Evolutionary conservation across 202 grass and related monocot genomes (phyloP).

Genomic region (Bolboschoenoplectus hybrid): DNA sequence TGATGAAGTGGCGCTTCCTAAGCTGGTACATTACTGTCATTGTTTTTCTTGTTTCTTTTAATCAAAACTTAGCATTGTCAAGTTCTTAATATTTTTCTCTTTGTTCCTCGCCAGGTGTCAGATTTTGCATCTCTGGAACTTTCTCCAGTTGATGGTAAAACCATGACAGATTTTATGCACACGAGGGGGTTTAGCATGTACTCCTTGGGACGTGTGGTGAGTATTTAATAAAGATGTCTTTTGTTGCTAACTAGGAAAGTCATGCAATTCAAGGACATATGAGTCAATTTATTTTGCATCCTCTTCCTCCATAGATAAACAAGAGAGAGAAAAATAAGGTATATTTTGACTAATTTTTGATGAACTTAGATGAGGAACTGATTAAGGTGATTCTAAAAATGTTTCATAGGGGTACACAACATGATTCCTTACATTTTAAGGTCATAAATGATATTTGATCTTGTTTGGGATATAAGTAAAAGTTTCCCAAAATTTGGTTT

Average conservation of each 20-base stretch:
- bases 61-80: constrained; percentile 19
- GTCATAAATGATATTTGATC: background rate
- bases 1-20: constrained; percentile 93
- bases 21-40: constrained; percentile 65
- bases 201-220: constrained; percentile 85
- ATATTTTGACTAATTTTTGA: background rate
- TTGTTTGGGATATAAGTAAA: background rate
- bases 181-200: constrained; percentile 90
- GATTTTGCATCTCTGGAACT: constrained; percentile 99
- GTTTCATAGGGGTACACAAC: background rate
- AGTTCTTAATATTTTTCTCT: constrained; percentile 40
- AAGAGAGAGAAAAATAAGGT: background rate
- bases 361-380: background rate
- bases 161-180: constrained; percentile 99
- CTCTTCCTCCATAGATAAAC: background rate
- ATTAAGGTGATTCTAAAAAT: background rate
- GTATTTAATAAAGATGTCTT: constrained; percentile 39
- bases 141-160: constrained; percentile 98
- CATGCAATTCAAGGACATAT: constrained; percentile 1
- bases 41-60: constrained; percentile 19
- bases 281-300: background rate
- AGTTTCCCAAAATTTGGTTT: background rate
- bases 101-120: constrained; percentile 62
- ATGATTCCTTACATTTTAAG: background rate
- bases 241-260: background rate